Conservation (phyloP, 345 rosid species). For the Eucalyptus curtisii region DNA sequence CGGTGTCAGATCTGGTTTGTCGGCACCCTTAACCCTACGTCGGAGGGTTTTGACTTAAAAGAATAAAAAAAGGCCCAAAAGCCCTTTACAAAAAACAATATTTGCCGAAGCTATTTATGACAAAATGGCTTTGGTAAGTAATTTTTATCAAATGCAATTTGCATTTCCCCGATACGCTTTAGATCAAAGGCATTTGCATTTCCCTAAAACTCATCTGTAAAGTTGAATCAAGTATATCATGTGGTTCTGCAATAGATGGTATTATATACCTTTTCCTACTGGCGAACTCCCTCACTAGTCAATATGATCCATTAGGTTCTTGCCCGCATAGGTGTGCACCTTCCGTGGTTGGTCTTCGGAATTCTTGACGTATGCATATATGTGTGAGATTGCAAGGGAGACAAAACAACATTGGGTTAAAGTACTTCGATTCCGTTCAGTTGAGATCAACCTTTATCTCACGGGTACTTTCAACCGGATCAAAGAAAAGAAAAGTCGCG, state of each 20-base stretch:
- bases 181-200: too few relatives aligned
- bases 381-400: too few relatives aligned
- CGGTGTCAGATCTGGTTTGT: accelerated
- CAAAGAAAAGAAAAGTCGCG: too few relatives aligned
- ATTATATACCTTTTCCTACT: neutral
- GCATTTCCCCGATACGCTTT: accelerated
- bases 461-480: neutral
- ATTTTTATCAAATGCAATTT: too few relatives aligned
- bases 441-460: neutral
- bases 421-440: neutral
- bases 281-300: neutral
- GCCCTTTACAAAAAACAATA: too few relatives aligned
- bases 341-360: neutral
- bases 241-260: neutral
- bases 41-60: accelerated
- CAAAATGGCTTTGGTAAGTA: too few relatives aligned
- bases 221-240: neutral
- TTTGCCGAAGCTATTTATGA: too few relatives aligned
- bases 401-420: too few relatives aligned
- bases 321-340: neutral
- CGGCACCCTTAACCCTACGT: accelerated
- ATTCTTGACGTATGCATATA: neutral
- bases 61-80: too few relatives aligned
- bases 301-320: neutral
- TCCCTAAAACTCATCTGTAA: too few relatives aligned